phyloP scores from a whole-genome alignment of 345 rosid genomes.

The Pugionium cornutum region DNA sequence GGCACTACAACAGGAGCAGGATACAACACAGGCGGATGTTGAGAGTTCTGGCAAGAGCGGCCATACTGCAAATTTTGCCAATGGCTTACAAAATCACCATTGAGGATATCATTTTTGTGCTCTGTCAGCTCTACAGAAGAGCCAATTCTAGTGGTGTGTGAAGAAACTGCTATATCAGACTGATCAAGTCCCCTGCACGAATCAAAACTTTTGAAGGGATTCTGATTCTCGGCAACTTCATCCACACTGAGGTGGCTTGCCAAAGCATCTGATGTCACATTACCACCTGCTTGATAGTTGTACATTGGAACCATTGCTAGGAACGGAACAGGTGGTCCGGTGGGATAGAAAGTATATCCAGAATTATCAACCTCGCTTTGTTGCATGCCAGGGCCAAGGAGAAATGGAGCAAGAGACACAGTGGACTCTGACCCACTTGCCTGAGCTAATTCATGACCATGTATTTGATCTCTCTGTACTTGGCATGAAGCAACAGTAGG shows the following conservation, averaged over 20 bases:
- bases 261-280: constrained; percentile 56
- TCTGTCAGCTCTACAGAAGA: constrained; percentile 53
- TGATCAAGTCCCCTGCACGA: constrained; percentile 58
- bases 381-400: constrained; percentile 59
- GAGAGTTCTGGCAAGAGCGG: constrained; percentile 71
- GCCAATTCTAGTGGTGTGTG: constrained; percentile 45
- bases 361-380: constrained; percentile 62
- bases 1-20: constrained; percentile 67
- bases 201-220: constrained; percentile 59
- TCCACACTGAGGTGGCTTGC: constrained; percentile 56
- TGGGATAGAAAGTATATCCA: constrained; percentile 61
- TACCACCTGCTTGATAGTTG: constrained; percentile 52
- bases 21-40: constrained; percentile 45
- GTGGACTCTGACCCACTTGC: constrained; percentile 65
- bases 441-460: constrained; percentile 65
- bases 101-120: constrained; percentile 71
- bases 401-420: constrained; percentile 57
- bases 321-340: constrained; percentile 89
- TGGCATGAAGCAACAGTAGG: constrained; percentile 53
- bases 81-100: constrained; percentile 81
- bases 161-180: constrained; percentile 52
- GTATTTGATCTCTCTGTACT: constrained; percentile 55
- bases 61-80: constrained; percentile 93
- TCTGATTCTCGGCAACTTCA: constrained; percentile 53
- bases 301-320: constrained; percentile 62